These are phyloP conservation scores for Gonapodya sp. DNA, from an alignment of 192 early-diverging fungal genomes.

Conservation along the genomic window DNA sequence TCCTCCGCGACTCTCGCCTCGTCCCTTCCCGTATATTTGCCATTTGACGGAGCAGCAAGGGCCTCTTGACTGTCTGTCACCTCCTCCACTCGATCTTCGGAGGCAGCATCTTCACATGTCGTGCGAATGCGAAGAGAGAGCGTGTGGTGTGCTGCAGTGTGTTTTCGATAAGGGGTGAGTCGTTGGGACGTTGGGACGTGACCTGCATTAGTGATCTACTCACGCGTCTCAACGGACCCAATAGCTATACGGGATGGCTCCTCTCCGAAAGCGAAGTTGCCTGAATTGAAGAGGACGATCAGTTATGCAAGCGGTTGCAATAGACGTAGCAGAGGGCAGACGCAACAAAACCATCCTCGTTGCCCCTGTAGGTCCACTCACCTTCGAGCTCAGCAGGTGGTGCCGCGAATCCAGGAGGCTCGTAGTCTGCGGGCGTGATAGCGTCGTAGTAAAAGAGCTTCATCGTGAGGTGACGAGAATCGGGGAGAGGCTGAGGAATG, in stretches of 20 bases:
- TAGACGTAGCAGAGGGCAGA: neutral
- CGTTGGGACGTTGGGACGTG: neutral
- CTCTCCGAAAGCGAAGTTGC: neutral
- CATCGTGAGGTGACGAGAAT: constrained; percentile 23
- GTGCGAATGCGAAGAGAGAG: neutral
- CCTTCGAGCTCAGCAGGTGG: constrained; percentile 13
- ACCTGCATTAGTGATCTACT: neutral
- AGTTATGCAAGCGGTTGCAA: neutral
- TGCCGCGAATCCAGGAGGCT: constrained; percentile 37
- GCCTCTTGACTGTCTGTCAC: neutral
- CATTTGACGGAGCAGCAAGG: neutral
- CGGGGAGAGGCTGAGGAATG: neutral
- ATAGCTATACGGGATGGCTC: neutral
- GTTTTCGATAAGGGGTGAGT: neutral
- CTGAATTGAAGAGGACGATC: neutral
- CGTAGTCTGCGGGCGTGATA: constrained; percentile 39
- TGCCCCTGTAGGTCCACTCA: neutral
- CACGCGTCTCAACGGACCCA: neutral
- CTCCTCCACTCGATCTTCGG: neutral
- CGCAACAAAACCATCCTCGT: neutral
- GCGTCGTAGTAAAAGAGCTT: constrained; percentile 46
- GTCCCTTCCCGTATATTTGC: neutral
- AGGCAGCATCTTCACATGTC: neutral
- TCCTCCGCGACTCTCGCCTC: neutral
- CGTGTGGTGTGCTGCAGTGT: neutral